phyloP scores from a whole-genome alignment of 345 rosid species.

The Lenwebbia sp. region DNA sequence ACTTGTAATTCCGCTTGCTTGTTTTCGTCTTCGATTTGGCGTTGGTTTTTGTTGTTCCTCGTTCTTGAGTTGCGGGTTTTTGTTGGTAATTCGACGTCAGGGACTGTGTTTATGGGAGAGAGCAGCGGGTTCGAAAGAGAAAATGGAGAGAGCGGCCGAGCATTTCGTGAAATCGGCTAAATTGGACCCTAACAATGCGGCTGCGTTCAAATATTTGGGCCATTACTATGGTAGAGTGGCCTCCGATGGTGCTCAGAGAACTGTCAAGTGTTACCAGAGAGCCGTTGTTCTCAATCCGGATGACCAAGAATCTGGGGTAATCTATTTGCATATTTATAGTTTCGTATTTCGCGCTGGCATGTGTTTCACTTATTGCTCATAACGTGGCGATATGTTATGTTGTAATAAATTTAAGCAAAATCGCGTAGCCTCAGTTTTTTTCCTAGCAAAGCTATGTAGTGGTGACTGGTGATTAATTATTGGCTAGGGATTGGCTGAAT shows the following conservation, averaged over 20 bases:
- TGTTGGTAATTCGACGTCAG: slow-evolving; percentile 16
- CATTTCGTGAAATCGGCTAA: slow-evolving; percentile 63
- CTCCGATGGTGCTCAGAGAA: slow-evolving; percentile 44
- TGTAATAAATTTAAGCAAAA: background rate
- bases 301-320: slow-evolving; percentile 62
- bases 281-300: slow-evolving; percentile 53
- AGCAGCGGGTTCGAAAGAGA: slow-evolving; percentile 16
- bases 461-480: background rate
- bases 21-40: background rate
- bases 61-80: no score
- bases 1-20: background rate
- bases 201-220: slow-evolving; percentile 69
- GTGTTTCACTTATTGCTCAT: background rate
- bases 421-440: background rate
- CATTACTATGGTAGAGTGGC: slow-evolving; percentile 45
- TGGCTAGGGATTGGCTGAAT: background rate
- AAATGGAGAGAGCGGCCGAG: slow-evolving; percentile 56
- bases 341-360: background rate
- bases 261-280: slow-evolving; percentile 88
- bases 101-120: slow-evolving; percentile 60
- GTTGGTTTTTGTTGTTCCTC: background rate
- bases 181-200: slow-evolving; percentile 51
- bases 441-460: background rate
- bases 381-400: background rate
- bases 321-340: background rate